Percentiles rank a stretch among this genome's conserved stretches.
Evolutionary conservation across 805 yeast species (phyloP).

Genomic region (Suhomyces xylopsoci): DNA sequence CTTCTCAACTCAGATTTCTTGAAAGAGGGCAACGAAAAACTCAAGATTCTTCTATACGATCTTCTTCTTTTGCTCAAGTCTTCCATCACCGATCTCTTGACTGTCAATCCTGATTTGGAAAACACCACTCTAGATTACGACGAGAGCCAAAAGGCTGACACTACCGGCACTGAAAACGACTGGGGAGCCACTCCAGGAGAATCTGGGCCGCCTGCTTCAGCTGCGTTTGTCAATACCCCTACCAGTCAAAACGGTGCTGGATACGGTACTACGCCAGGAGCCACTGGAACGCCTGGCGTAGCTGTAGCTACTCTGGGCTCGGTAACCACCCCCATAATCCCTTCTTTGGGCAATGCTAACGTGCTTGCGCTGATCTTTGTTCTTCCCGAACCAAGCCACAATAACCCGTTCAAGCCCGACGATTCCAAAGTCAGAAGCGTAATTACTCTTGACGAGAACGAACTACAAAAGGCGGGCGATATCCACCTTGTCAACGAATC

Average conservation of each 20-base stretch:
- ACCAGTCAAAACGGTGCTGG: background rate
- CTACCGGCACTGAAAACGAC: background rate
- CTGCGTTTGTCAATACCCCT: background rate
- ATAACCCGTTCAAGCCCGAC: constrained; percentile 18
- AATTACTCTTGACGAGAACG: constrained; percentile 30
- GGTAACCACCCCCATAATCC: background rate
- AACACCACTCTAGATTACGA: background rate
- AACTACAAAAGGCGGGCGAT: constrained; percentile 31
- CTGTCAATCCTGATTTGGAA: background rate
- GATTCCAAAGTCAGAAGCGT: constrained; percentile 16
- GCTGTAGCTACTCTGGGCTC: background rate
- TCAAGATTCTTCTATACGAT: constrained; percentile 58
- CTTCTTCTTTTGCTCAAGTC: constrained; percentile 52
- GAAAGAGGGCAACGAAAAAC: constrained; percentile 35
- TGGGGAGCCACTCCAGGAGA: constrained; percentile 1
- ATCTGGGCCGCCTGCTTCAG: background rate
- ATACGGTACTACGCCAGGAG: background rate
- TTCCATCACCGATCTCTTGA: constrained; percentile 23
- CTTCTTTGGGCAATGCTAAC: background rate
- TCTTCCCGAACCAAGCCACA: constrained; percentile 27
- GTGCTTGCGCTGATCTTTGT: constrained; percentile 19
- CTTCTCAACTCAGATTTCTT: constrained; percentile 45
- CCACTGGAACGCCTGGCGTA: background rate
- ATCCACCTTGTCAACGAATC: constrained; percentile 27
- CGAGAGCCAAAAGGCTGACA: constrained; percentile 1